Conservation (phyloP, 1,139 yeast genomes). For the Sugiyamaella grinbergsii region DNA sequence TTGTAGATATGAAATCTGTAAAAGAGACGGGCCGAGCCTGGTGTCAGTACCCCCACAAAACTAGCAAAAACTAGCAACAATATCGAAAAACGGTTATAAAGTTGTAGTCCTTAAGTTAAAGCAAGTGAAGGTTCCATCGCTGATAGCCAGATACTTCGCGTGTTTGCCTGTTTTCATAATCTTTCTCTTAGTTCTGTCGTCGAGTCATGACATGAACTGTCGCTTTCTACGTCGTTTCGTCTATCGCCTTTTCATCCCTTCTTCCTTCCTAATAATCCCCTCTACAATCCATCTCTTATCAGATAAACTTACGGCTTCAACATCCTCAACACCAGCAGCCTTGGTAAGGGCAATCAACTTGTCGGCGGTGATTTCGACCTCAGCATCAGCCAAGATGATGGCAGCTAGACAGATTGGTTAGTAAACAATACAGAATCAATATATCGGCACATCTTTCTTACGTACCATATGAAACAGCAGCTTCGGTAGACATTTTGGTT, state of each 20-base stretch:
- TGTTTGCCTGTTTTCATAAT: not conserved
- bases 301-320: conserved; percentile 24
- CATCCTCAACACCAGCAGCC: conserved; percentile 74
- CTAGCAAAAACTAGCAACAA: too few species aligned
- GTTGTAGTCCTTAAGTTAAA: too few species aligned
- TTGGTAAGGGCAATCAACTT: conserved; percentile 81
- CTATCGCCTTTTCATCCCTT: not conserved
- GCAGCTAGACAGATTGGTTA: conserved; percentile 58
- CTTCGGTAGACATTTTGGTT: conserved; percentile 40
- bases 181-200: not conserved
- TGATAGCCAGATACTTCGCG: too few species aligned
- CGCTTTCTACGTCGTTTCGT: not conserved
- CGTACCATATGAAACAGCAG: conserved; percentile 64
- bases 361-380: conserved; percentile 90
- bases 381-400: conserved; percentile 97
- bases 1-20: too few species aligned
- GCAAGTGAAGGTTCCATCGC: too few species aligned
- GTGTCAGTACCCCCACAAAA: too few species aligned
- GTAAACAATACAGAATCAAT: too few species aligned
- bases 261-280: not conserved
- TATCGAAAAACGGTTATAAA: too few species aligned
- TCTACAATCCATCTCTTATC: not conserved
- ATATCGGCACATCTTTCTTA: too few species aligned
- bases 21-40: too few species aligned
- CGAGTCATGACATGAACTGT: conserved; percentile 4